Evolutionary conservation across 1,284 basidiomycete genomes (phyloP).

Genomic region (Ganoderma sp.): DNA sequence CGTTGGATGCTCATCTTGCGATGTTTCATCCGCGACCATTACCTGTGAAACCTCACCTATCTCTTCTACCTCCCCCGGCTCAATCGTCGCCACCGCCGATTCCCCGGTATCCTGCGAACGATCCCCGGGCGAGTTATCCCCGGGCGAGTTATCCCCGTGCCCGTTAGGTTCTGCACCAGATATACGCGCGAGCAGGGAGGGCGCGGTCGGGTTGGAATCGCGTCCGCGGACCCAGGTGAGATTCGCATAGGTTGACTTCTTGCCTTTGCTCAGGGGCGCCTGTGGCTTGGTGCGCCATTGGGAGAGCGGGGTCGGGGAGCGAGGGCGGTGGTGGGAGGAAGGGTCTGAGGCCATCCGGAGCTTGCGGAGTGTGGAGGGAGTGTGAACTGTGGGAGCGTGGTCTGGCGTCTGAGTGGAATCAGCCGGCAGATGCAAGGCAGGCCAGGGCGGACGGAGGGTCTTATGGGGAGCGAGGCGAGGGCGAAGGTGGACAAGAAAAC

Average conservation of each 20-base stretch:
- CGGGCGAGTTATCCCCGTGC: constrained; percentile 4
- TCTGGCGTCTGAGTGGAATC: not conserved
- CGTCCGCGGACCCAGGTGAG: constrained; percentile 19
- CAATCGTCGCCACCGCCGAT: not conserved
- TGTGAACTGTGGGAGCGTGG: not conserved
- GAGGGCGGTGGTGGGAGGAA: not conserved
- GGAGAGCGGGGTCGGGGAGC: constrained; percentile 12
- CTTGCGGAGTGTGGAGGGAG: not conserved
- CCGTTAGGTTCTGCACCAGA: constrained; percentile 1
- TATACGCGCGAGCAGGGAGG: constrained; percentile 24
- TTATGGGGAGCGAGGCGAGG: constrained; percentile 2
- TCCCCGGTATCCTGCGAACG: not conserved
- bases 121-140: constrained; percentile 5
- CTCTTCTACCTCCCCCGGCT: not conserved
- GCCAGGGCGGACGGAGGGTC: not conserved
- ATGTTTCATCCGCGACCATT: constrained; percentile 16
- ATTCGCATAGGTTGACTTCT: constrained; percentile 20
- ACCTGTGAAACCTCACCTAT: constrained; percentile 21
- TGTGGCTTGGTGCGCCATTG: constrained; percentile 15
- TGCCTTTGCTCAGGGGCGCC: constrained; percentile 20
- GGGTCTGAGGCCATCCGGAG: constrained; percentile 1
- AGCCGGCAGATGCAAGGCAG: not conserved
- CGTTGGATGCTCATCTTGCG: constrained; percentile 17
- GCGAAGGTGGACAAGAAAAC: not conserved
- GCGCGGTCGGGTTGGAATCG: constrained; percentile 13